Base-by-base conservation (phyloP, 1,284 basidiomycete species). In the Mycosarcoma mackinlayi region DNA sequence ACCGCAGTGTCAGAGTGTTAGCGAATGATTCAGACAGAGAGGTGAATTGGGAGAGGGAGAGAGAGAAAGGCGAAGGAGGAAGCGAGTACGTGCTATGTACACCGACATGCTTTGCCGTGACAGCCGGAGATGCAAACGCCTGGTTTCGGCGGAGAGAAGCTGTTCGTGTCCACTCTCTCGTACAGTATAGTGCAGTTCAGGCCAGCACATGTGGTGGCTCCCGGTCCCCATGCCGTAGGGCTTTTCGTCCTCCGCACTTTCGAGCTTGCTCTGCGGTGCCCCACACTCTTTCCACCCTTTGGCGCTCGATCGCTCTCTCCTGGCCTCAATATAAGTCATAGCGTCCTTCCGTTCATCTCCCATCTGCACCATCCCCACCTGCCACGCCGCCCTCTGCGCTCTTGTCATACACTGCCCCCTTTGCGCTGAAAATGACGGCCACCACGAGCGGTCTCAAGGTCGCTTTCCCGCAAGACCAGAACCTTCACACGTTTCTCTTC, bases 401-500 rank as follows among this genome's bases (percentile, higher is more conserved):
- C 19, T 44, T 40, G 13, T 13, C 19, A 7, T 37, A 16, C 18
- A 25, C 23, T 23, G 6, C 30, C 5, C 7, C 18, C 11, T 30
- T 9, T 11, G 11, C 11, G 10, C 13, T 14, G 48, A 49, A 16
- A 28, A 67, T 60, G 64, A 39, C 49, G 25, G 45, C 48, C 19
- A 48, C 33, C 39, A 57, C 54, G 23, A 54, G 56, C 44, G 67
- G 67, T 14, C 60, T 57, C 44, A 45, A 49, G 37, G 35, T 47
- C n/a, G 7, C 59, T 14, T 72, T 72, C 39, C 69, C 69, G 0
- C 21, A 62, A 7, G 33, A 67, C 33, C 57, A 50, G 35, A 72
- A 75, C 35, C 41, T 75, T 8, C 58, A 64, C 56, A 60, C 58
- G 7, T 72, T 72, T 39, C 57, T 67, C 42, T 75, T 75, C 47